Base-by-base conservation (phyloP, 345 rosid genomes). In the Sisymbrium irio region DNA sequence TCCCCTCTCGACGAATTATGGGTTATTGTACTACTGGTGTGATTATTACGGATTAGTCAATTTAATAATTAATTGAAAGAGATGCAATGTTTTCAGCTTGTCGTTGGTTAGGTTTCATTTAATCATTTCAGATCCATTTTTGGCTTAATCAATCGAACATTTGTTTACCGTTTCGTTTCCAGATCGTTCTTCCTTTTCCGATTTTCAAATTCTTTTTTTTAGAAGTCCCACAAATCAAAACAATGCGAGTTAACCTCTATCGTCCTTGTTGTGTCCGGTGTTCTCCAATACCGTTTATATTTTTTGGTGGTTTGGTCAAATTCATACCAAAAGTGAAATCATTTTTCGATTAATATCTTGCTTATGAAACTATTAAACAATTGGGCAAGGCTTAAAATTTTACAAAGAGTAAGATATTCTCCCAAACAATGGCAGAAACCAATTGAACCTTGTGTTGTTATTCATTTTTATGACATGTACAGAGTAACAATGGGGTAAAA, bases 401-500 rank as follows among this genome's bases (percentile, higher is more conserved):
- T 8, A 7, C 2, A 35, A 18, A 58, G 25, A 63, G n/a, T 54
- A 32, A 3, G 57, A 10, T 36, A 22, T 54, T 12, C 60, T 46
- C 33, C 27, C 35, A 47, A 32, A 4, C 49, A 30, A 35, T 56
- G 19, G 46, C 28, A 72, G 19, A 53, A 45, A 62, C 18, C 44
- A 73, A 41, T 5, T 40, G 42, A 71, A 37, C 66, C 33, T 51
- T 58, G 72, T 37, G 33, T 37, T 58, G 13, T 66, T 27, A 18
- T 65, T 36, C 27, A 62, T 4, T 37, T 47, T 46, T 57, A 57
- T 74, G 78, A 46, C 60, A 75, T 67, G 39, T 67, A 67, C 73
- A 75, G 28, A 39, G 39, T 59, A 27, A 42, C 30, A 72, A 35
- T 10, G 27, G 10, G 28, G 11, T 8, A 7, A 10, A 32, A 72